Evolutionary conservation across 257 asterid genomes (phyloP), one percentile per base, ranked within the genome.

Genomic region (Rhazya stricta): DNA sequence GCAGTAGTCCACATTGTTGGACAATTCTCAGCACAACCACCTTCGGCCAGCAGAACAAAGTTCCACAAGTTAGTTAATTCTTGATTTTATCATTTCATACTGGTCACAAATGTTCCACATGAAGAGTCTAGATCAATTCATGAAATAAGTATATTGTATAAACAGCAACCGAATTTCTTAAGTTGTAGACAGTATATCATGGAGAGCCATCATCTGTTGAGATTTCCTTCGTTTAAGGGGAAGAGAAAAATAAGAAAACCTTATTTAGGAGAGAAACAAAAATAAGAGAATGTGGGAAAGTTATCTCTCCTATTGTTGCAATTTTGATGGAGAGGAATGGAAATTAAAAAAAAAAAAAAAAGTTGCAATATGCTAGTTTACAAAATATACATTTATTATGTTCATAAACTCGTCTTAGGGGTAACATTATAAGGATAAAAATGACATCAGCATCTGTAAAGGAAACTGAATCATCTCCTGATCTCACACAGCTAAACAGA

Each of bases 1-100:
- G 83, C 68, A 36, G 78, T 69, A 89, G 89, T 67, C 93, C 93
- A 58, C 87, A 89, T 79, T 91, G 97, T 79, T 94, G 97, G 97
- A 94, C 98, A 66, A 84, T 91, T 81, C 84, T 94, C 80, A 94
- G 97, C 93, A 88, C 97, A 5, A 88, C 93, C 42, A 73, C 87
- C 63, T 94, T 87, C 65, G 98, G 86, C 71, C 91, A 86, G 87
- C 84, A 84, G 83, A 85, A 87, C 81, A 94, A 94, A 89, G 98
- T 94, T 72, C 98, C 98, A 71, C 98, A 94, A 91, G 98, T 94
- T 77, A 70, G 88, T 82, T 12, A 37, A 27, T 65, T 62, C 29
- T 42, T 42, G 13, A 60, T 57, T 45, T 4, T 9, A 32, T 23
- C 21, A 46, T 70, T 41, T 71, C 67, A 67, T 42, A 21, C 37